Conservation (phyloP, 1,284 basidiomycete genomes). For the Apiotrichum mycotoxinovorans region DNA sequence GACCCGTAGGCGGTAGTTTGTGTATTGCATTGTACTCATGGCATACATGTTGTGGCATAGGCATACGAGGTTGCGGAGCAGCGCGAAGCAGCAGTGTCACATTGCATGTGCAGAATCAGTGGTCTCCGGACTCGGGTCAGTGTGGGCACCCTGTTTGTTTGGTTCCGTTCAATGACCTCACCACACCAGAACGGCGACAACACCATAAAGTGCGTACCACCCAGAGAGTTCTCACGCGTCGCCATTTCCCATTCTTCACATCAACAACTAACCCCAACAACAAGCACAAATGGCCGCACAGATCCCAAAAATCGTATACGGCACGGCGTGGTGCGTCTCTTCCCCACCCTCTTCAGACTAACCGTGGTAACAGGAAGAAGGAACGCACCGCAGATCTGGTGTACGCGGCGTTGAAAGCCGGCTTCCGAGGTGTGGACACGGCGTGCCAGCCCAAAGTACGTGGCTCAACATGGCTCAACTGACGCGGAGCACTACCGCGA, state of each 20-base stretch:
- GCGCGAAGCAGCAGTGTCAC: no score
- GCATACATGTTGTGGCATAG: not conserved
- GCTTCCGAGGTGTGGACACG: slow-evolving; percentile 76
- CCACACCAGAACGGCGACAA: not conserved
- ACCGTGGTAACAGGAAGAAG: slow-evolving; percentile 60
- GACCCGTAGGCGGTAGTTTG: not conserved
- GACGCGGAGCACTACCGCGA: slow-evolving; percentile 53
- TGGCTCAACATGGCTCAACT: not conserved
- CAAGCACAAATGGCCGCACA: not conserved
- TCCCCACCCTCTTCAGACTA: not conserved
- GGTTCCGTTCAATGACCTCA: slow-evolving; percentile 6
- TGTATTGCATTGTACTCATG: slow-evolving; percentile 7
- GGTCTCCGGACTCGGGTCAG: no score
- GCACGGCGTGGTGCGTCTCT: slow-evolving; percentile 62
- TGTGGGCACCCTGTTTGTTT: not conserved
- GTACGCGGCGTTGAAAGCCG: slow-evolving; percentile 64
- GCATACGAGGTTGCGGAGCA: no score
- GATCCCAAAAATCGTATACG: slow-evolving; percentile 60
- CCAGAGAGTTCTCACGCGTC: no score
- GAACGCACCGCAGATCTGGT: slow-evolving; percentile 66
- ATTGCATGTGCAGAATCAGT: no score
- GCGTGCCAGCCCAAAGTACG: slow-evolving; percentile 66
- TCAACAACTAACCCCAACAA: not conserved
- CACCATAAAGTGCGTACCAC: no score
- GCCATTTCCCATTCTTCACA: no score